Evolutionary conservation across 345 rosid species (phyloP), one percentile per base, ranked within the genome.

Genomic region (Eucalyptus sp.): DNA sequence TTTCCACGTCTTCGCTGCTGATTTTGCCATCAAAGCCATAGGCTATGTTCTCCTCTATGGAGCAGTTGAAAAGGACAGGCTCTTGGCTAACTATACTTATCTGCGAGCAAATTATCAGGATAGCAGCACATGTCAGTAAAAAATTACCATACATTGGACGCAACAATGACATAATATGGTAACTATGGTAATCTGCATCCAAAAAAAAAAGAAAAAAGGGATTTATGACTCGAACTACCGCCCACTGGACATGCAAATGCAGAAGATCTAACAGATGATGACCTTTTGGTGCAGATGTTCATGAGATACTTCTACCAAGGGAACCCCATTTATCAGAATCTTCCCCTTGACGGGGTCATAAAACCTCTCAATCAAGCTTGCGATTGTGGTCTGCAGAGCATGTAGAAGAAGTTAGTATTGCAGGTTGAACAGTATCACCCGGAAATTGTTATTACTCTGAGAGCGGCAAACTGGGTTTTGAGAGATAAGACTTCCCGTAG

Each of bases 31-130:
- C 92, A 68, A 90, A 93, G 27, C 99, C 99, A 90, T 95, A 95
- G 2, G 98, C 96, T 50, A 94, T 94, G 86, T 94, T 94, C 87
- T 94, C 93, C 54, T 93, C 95, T 17, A 94, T 80, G 14, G 94
- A 90, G 62, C 96, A 94, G 88, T 94, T 93, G 91, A 94, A 94
- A 80, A 96, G 98, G 89, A 95, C 94, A 5, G 99, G 99, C 92
- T 97, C 99, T 89, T 97, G 99, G 92, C 99, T 97, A 68, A 97
- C 96, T 92, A 96, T 96, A 90, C 99, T 96, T 48, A 96, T 91
- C 99, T 96, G 93, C 31, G 91, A 20, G 43, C 12, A 27, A 86
- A 51, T 87, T 29, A n/a, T 64, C 71, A 14, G 37, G 10, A 64
- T 29, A n/a, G 7, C 71, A 64, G 71, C 71, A 64, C 33, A 13